Evolutionary conservation across 306 rosid genomes (phyloP).

Genomic region (Fagus crenata): DNA sequence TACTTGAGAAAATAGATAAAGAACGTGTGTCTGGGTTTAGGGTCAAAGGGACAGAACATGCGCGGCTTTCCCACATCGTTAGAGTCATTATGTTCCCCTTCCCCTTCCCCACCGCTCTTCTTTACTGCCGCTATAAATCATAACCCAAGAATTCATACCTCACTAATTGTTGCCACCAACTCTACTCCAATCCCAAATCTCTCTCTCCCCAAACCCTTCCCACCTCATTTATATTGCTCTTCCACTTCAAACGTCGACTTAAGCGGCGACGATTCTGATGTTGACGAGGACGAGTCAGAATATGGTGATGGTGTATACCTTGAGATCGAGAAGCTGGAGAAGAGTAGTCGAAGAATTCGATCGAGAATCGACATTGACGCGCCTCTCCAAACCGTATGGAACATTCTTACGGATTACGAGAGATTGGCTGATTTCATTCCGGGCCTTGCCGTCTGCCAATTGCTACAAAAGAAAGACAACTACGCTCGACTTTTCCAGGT

Average conservation of each 20-base stretch:
- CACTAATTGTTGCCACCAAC: neutral
- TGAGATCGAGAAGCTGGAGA: constrained; percentile 52
- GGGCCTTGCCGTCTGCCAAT: constrained; percentile 63
- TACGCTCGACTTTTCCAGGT: constrained; percentile 80
- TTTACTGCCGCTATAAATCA: neutral
- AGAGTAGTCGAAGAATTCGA: constrained; percentile 62
- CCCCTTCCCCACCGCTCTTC: neutral
- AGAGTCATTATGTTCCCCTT: constrained; percentile 11
- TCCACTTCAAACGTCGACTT: constrained; percentile 34
- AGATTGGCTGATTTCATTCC: constrained; percentile 81
- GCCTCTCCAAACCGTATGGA: constrained; percentile 61
- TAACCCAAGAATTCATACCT: neutral
- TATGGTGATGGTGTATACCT: constrained; percentile 49
- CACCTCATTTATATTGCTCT: constrained; percentile 30
- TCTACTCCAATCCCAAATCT: constrained; percentile 21
- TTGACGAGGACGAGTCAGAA: constrained; percentile 11
- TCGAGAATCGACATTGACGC: constrained; percentile 57
- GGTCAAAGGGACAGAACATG: constrained; percentile 21
- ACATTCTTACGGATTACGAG: constrained; percentile 78
- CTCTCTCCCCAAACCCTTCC: constrained; percentile 23
- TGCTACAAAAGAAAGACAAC: constrained; percentile 51
- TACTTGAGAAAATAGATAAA: too few relatives aligned
- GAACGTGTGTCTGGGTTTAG: too few relatives aligned
- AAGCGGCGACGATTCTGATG: constrained; percentile 6
- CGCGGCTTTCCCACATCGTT: constrained; percentile 30